phyloP scores from a whole-genome alignment of 2,329 filamentous ascomycete species.

The Diaporthe ampelina region DNA sequence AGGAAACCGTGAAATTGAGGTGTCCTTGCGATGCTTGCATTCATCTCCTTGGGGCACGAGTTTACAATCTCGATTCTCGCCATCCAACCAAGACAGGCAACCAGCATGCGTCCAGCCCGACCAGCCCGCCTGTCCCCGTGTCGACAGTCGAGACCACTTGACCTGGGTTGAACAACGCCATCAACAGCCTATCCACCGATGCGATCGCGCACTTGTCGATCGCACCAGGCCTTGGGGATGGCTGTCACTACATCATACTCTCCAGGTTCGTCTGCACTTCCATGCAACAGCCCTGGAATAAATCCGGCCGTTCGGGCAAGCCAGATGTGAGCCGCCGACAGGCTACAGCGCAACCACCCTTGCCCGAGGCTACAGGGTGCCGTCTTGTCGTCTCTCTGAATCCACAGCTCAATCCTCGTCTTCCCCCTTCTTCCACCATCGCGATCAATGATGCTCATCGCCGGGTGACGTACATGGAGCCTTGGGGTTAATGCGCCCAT shows the following conservation, averaged over 20 bases:
- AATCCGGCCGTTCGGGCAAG: conserved; percentile 13
- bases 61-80: conserved; percentile 8
- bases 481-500: neutral
- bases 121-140: neutral
- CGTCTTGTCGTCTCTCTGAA: neutral
- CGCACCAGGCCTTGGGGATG: conserved; percentile 7
- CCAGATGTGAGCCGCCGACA: neutral
- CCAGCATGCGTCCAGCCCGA: neutral
- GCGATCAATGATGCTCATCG: conserved; percentile 5
- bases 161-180: neutral
- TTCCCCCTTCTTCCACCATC: neutral
- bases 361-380: conserved; percentile 16
- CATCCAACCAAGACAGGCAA: neutral
- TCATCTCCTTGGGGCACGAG: conserved; percentile 6
- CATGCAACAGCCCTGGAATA: conserved; percentile 6
- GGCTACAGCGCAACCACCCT: conserved; percentile 11
- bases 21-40: conserved; percentile 22
- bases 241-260: conserved; percentile 30
- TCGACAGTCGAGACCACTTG: conserved; percentile 1
- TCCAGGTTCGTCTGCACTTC: conserved; percentile 7
- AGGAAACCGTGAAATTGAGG: conserved; percentile 13
- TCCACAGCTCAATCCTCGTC: neutral
- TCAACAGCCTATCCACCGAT: conserved; percentile 18
- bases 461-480: neutral
- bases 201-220: conserved; percentile 11